A percentile compares a stretch with the other conserved stretches of the same genome.
phyloP scores from a whole-genome alignment of 2,329 filamentous ascomycete genomes.

The Tolypocladium endophyticum region DNA sequence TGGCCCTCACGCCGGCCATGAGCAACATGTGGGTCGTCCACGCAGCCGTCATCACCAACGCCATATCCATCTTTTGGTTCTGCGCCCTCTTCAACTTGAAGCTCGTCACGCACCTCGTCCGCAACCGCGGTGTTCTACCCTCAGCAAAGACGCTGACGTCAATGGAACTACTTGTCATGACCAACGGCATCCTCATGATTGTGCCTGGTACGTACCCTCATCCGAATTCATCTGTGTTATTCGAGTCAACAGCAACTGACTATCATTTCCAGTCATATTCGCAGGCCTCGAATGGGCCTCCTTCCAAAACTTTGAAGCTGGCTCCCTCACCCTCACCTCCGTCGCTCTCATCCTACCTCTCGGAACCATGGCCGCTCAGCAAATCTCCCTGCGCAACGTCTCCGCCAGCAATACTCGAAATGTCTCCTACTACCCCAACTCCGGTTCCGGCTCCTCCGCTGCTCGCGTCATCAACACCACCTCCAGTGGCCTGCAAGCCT shows the following conservation, averaged over 20 bases:
- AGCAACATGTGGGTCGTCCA: slow-evolving; percentile 26
- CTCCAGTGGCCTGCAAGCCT: slow-evolving; percentile 6
- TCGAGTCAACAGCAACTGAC: not conserved
- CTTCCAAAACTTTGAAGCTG: slow-evolving; percentile 35
- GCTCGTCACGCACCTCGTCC: slow-evolving; percentile 35
- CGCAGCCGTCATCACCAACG: slow-evolving; percentile 27
- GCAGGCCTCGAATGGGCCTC: slow-evolving; percentile 33
- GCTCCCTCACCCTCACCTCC: slow-evolving; percentile 36
- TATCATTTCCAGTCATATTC: slow-evolving; percentile 32
- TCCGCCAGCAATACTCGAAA: slow-evolving; percentile 3
- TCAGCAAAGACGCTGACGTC: slow-evolving; percentile 30
- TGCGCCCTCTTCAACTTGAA: slow-evolving; percentile 45
- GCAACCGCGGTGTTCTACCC: slow-evolving; percentile 35
- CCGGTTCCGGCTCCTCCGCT: not conserved
- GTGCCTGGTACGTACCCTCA: slow-evolving; percentile 33
- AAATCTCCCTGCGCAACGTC: slow-evolving; percentile 18
- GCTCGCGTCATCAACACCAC: not conserved
- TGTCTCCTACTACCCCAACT: slow-evolving; percentile 6
- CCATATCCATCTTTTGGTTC: slow-evolving; percentile 38
- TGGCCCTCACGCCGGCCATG: slow-evolving; percentile 12
- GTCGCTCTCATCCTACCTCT: slow-evolving; percentile 41
- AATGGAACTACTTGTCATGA: slow-evolving; percentile 45
- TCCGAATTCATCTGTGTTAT: not conserved
- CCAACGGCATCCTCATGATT: slow-evolving; percentile 46
- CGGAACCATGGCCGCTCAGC: slow-evolving; percentile 40